Evolutionary conservation across 805 yeast species (phyloP).

Genomic region (Monosporozyma yasuniensis): DNA sequence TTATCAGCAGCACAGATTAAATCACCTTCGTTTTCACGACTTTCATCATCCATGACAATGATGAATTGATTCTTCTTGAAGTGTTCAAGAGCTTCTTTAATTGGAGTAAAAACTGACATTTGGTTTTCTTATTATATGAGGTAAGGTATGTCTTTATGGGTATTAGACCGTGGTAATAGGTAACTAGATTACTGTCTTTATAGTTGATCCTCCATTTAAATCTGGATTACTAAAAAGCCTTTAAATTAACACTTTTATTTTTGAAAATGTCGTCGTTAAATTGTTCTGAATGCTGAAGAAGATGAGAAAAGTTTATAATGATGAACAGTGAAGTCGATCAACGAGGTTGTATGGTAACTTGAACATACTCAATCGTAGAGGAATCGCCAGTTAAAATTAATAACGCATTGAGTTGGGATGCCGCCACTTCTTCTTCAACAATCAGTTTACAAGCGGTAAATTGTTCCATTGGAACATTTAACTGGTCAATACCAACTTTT

Average conservation of each 20-base stretch:
- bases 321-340: background rate
- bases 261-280: background rate
- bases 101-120: conserved; percentile 17
- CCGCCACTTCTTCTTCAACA: background rate
- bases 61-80: conserved; percentile 46
- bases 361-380: background rate
- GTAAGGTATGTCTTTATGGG: no score
- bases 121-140: background rate
- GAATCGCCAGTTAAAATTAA: background rate
- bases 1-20: conserved; percentile 82
- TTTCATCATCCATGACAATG: conserved; percentile 92
- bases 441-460: background rate
- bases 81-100: conserved; percentile 25
- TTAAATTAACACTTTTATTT: background rate
- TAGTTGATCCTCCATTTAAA: background rate
- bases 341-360: background rate
- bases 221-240: background rate
- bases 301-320: background rate
- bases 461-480: background rate
- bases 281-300: background rate
- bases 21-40: conserved; percentile 96
- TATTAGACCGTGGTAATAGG: no score
- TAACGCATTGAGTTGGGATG: background rate
- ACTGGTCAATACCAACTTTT: background rate
- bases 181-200: background rate